These are phyloP conservation scores for Penicillium sp. DNA, from an alignment of 2,329 filamentous ascomycete species.

Conservation along the genomic window DNA sequence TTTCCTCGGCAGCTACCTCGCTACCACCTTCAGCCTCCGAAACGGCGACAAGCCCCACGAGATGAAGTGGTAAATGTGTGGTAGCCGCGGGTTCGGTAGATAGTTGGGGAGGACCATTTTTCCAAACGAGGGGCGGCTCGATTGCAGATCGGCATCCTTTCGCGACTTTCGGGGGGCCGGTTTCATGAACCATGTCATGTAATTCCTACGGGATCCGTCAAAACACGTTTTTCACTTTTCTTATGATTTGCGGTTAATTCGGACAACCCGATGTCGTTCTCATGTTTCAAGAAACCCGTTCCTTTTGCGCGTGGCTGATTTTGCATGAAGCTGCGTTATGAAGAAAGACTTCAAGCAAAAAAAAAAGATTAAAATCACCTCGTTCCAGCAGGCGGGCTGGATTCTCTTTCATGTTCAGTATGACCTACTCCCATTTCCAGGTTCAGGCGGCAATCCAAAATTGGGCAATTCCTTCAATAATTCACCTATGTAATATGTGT, in stretches of 20 bases:
- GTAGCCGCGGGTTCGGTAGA: slow-evolving; percentile 43
- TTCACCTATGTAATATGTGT: slow-evolving; percentile 2
- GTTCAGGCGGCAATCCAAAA: slow-evolving; percentile 34
- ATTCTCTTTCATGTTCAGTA: slow-evolving; percentile 37
- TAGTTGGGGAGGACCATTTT: slow-evolving; percentile 39
- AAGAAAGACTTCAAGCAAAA: slow-evolving; percentile 31
- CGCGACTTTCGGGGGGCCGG: slow-evolving; percentile 32
- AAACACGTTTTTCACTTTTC: slow-evolving; percentile 26
- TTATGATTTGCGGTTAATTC: slow-evolving; percentile 35
- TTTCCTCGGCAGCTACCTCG: slow-evolving; percentile 88
- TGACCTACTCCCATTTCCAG: slow-evolving; percentile 35
- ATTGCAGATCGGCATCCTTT: slow-evolving; percentile 34
- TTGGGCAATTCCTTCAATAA: slow-evolving; percentile 23
- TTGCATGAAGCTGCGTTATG: slow-evolving; percentile 35
- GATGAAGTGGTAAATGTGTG: slow-evolving; percentile 88
- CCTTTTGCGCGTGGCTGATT: slow-evolving; percentile 33
- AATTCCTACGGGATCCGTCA: slow-evolving; percentile 39
- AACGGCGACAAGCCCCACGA: slow-evolving; percentile 99
- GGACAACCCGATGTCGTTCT: slow-evolving; percentile 32
- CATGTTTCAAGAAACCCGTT: slow-evolving; percentile 26
- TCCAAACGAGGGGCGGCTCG: slow-evolving; percentile 37
- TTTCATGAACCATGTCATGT: slow-evolving; percentile 40
- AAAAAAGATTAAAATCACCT: slow-evolving; percentile 38
- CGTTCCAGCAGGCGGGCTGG: slow-evolving; percentile 34
- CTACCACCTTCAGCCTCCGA: slow-evolving; percentile 94